These are phyloP conservation scores for Tagetes patula DNA, from an alignment of 129 eudicot genomes.

Conservation along the genomic window DNA sequence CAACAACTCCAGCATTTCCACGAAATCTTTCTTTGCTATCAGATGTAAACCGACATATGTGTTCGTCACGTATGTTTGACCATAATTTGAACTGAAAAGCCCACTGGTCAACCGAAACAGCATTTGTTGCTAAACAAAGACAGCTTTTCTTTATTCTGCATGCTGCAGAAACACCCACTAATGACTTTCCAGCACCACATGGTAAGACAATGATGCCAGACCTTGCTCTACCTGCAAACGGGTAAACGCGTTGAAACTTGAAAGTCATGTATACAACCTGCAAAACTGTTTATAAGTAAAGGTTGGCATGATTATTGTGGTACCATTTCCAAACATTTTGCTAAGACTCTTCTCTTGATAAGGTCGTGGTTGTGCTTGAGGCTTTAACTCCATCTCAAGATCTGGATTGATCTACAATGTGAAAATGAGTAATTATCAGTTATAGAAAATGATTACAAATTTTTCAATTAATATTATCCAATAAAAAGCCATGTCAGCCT, in stretches of 20 bases:
- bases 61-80: conserved; percentile 93
- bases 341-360: conserved; percentile 99
- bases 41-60: conserved; percentile 90
- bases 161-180: conserved; percentile 98
- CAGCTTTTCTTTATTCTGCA: conserved; percentile 86
- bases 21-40: conserved; percentile 94
- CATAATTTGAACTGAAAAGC: conserved; percentile 93
- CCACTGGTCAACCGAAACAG: conserved; percentile 99
- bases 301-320: not conserved
- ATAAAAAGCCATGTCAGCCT: not conserved
- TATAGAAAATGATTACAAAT: not conserved
- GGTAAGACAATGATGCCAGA: conserved; percentile 98
- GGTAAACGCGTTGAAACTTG: not conserved
- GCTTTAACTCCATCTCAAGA: conserved; percentile 95
- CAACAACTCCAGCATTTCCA: conserved; percentile 97
- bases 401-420: conserved; percentile 86
- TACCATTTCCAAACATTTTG: conserved; percentile 99
- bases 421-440: not conserved
- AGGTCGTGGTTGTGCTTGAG: conserved; percentile 98
- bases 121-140: conserved; percentile 94
- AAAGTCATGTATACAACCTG: no score
- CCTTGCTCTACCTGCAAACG: conserved; percentile 87
- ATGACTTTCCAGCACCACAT: conserved; percentile 98
- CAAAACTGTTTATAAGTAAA: no score
- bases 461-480: not conserved